phyloP scores from a whole-genome alignment of 2,329 filamentous ascomycete genomes.

The Harringtonia aguacate region DNA sequence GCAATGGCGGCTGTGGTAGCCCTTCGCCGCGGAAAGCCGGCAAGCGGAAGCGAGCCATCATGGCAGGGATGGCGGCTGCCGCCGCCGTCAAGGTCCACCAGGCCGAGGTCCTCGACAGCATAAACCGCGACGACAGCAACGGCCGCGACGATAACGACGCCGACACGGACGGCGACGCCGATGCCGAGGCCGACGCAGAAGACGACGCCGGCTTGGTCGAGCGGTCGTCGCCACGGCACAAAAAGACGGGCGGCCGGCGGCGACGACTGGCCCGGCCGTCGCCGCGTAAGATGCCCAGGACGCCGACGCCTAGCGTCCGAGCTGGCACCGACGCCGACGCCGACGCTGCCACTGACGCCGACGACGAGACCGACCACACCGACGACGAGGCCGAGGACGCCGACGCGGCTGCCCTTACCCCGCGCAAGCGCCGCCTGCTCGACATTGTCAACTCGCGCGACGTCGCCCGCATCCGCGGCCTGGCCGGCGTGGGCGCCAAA shows the following conservation, averaged over 20 bases:
- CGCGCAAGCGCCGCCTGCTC: constrained; percentile 52
- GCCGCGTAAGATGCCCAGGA: neutral
- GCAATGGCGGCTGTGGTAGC: neutral
- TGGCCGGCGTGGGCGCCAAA: constrained; percentile 63
- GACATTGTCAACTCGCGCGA: constrained; percentile 66
- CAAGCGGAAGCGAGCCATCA: too few species aligned
- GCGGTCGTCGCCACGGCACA: neutral
- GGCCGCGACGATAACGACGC: too few species aligned
- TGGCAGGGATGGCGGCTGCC: too few species aligned
- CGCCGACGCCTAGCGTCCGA: too few species aligned
- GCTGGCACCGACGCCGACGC: neutral
- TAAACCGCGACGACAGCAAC: constrained; percentile 14
- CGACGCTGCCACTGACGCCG: constrained; percentile 1
- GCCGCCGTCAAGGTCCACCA: neutral
- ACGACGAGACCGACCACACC: constrained; percentile 21
- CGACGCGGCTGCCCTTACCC: constrained; percentile 32
- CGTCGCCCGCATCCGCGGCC: constrained; percentile 49
- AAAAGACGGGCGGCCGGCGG: neutral
- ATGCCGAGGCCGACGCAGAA: constrained; percentile 29
- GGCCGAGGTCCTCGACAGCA: constrained; percentile 6
- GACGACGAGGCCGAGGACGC: constrained; percentile 32
- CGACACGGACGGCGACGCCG: constrained; percentile 28
- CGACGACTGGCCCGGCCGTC: neutral
- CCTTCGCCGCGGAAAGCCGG: neutral
- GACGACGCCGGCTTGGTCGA: constrained; percentile 24